Evolutionary conservation across 2,329 filamentous ascomycete genomes (phyloP), one percentile per base, ranked within the genome.

Genomic region (Cladophialophora yegresii): DNA sequence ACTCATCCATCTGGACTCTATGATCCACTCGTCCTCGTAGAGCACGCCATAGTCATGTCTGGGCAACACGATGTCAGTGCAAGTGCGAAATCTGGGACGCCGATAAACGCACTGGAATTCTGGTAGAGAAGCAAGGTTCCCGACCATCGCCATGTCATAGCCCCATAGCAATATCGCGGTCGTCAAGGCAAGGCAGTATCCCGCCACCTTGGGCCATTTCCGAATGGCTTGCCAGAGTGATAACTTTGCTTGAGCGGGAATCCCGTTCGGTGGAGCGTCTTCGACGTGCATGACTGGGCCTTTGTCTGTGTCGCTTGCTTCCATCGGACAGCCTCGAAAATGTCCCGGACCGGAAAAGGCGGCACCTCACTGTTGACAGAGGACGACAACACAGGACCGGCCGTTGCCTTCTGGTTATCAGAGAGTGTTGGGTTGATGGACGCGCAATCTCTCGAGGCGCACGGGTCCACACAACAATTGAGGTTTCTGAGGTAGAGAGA

Each of bases 1-100:
- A 0, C 77, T 75, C 5, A 81, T 72, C 80, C 80, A 81, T 20
- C 75, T 70, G 2, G 78, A 77, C 0, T 80, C 79, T n/a, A 79
- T 74, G 40, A 77, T 80, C 43, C 73, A 73, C 30, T 70, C 60
- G 13, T 68, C 71, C 10, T 74, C 63, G 45, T 73, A 71, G 1
- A 68, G 65, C 22, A 71, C 67, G 51, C 77, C 77, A 58, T 76
- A 80, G 54, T 78, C 74, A 59, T 33, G 20, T 66, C 64, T 62
- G 28, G 23, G 32, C n/a, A 28, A 4, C 54, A 9, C 4, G 0
- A n/a, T 20, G 20, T 54, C 51, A 30, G 51, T 33, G 13, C n/a
- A 2, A 6, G n/a, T 26, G 3, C 32, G 9, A 36, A 40, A 43
- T 30, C 28, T 13, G 10, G 9, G 20, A 30, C 51, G 33, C 26